These are phyloP conservation scores for Shiraia sp. DNA, from an alignment of 2,329 filamentous ascomycete species.

Conservation along the genomic window DNA sequence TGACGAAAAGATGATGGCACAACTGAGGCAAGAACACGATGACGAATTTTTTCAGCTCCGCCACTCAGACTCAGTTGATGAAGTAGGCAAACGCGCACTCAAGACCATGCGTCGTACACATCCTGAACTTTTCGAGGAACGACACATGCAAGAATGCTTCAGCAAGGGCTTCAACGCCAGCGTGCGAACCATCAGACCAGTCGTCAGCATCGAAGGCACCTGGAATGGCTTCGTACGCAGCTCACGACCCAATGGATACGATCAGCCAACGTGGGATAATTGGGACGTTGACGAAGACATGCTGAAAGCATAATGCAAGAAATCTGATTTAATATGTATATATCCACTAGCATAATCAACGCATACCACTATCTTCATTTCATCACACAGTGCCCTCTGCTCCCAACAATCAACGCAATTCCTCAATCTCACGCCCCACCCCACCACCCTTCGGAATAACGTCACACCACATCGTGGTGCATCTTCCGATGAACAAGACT, in stretches of 20 bases:
- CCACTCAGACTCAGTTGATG: constrained; percentile 67
- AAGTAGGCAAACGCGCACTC: constrained; percentile 64
- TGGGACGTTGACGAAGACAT: constrained; percentile 49
- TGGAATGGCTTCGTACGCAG: constrained; percentile 54
- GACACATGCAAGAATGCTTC: constrained; percentile 56
- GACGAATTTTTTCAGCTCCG: constrained; percentile 60
- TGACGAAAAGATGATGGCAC: constrained; percentile 55
- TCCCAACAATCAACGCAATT: too few relatives aligned
- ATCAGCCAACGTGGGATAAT: constrained; percentile 54
- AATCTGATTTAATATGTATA: not conserved
- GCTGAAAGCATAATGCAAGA: constrained; percentile 25
- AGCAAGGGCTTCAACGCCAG: constrained; percentile 47
- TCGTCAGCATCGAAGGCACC: constrained; percentile 52
- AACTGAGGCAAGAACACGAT: constrained; percentile 55
- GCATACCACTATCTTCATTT: not conserved
- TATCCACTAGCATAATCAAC: not conserved
- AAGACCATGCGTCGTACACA: constrained; percentile 57
- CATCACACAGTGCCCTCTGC: not conserved
- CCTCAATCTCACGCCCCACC: too few relatives aligned
- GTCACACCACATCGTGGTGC: constrained; percentile 6
- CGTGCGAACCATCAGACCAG: constrained; percentile 55
- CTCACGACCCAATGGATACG: constrained; percentile 57
- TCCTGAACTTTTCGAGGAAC: constrained; percentile 58
- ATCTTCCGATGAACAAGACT: constrained; percentile 15
- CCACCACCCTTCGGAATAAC: too few relatives aligned